These are phyloP conservation scores for Paracamarosporium sp. DNA, from an alignment of 2,329 filamentous ascomycete genomes.

Conservation along the genomic window DNA sequence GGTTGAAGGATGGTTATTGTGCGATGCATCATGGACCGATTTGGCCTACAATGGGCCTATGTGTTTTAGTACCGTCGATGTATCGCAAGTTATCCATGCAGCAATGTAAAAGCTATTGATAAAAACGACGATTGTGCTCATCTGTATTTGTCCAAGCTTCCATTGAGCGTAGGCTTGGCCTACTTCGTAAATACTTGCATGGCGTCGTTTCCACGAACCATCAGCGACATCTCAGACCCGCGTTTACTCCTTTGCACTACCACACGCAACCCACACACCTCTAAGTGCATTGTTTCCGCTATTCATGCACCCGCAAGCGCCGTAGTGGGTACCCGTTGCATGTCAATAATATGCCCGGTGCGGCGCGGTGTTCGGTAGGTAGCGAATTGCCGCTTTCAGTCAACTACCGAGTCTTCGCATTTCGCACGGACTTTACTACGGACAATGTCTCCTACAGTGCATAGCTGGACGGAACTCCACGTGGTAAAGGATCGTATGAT, in stretches of 20 bases:
- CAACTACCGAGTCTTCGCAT: neutral
- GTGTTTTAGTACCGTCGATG: too few species aligned
- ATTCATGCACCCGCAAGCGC: neutral
- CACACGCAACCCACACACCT: neutral
- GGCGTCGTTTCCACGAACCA: too few species aligned
- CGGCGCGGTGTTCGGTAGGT: neutral
- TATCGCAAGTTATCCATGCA: too few species aligned
- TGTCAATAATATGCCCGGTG: neutral
- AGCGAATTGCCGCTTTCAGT: neutral
- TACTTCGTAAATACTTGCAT: too few species aligned
- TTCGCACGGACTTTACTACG: constrained; percentile 6
- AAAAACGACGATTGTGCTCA: too few species aligned
- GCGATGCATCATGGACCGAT: too few species aligned
- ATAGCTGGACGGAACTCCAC: neutral
- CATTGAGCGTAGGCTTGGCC: too few species aligned
- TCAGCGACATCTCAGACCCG: neutral
- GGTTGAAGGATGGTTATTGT: too few species aligned
- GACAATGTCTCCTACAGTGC: constrained; percentile 1
- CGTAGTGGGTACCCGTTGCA: neutral
- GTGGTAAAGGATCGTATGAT: constrained; percentile 2
- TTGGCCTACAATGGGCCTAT: too few species aligned
- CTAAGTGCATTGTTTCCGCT: neutral
- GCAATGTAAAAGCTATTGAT: too few species aligned
- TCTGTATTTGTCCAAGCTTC: too few species aligned
- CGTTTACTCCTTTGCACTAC: neutral